Base-by-base conservation (phyloP, 106 monocot species). In the Dioscorea dumetorum region DNA sequence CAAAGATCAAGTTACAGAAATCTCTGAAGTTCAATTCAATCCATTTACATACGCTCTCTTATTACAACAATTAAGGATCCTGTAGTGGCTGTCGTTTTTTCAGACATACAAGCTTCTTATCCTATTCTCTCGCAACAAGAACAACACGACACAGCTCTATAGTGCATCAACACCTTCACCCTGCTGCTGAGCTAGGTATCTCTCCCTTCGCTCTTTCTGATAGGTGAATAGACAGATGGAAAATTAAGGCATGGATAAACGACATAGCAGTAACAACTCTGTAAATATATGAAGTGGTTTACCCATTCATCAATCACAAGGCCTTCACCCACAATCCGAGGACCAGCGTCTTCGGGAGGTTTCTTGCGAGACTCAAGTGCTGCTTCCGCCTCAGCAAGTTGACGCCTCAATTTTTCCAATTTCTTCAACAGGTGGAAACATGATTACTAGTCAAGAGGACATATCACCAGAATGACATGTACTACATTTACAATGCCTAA, bases 281-380 rank as follows among this genome's bases (percentile, higher is more conserved):
- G 4, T 48, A 50, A 60, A 16, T 49, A 22, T 54, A 41, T 20
- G 31, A 54, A 60, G 24, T 48, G 16, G 51, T 31, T 66, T 87
- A 94, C 94, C 94, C 94, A 94, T 87, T 94, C 94, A 74, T 94
- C 90, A 34, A 90, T 94, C 18, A 94, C 89, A 49, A 94, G 94
- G 11, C 94, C 94, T 80, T 94, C 94, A 63, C 90, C 94, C 50
- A 90, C 84, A 22, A 87, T 79, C 50, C 69, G 54, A 7, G 87
- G 78, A 19, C 85, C 85, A 12, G 74, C 59, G 18, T 84, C 90
- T 80, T 90, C 87, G 2, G 87, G 78, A n/a, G 87, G 83, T 63
- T 94, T 94, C 78, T 94, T 94, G 18, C 78, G 78, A 23, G 79
- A 60, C 69, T 94, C 94, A 17, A 90, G 69, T 64, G 77, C 80